Evolutionary conservation across 768 basidiomycete genomes (phyloP).

Genomic region (Rhizopogon salebrosus): DNA sequence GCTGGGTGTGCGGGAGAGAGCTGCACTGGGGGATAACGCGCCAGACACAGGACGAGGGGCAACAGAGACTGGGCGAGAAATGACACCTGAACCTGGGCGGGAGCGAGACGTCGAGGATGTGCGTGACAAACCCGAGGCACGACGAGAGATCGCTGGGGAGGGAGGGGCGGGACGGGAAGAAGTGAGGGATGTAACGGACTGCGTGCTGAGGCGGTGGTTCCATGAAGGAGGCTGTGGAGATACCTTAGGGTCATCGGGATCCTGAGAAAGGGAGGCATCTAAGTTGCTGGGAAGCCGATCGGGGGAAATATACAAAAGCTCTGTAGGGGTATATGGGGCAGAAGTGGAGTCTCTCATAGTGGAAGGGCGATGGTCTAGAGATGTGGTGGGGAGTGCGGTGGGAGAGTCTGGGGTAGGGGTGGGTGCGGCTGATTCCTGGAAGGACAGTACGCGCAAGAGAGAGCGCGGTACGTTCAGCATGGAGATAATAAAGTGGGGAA

Average conservation of each 20-base stretch:
- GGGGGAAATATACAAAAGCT: constrained; percentile 33
- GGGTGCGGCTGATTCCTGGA: constrained; percentile 17
- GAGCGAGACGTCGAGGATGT: constrained; percentile 16
- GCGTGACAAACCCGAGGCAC: constrained; percentile 29
- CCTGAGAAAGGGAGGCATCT: background rate
- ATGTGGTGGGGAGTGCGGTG: background rate
- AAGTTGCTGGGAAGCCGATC: constrained; percentile 18
- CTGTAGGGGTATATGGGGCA: constrained; percentile 27
- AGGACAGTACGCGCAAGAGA: constrained; percentile 19
- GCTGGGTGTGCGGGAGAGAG: constrained; percentile 13
- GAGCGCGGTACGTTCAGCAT: constrained; percentile 25
- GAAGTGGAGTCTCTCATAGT: constrained; percentile 33
- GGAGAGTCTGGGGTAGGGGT: constrained; percentile 2
- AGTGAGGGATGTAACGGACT: constrained; percentile 29
- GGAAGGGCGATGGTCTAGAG: constrained; percentile 31
- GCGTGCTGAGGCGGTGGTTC: constrained; percentile 17
- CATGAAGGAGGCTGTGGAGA: background rate
- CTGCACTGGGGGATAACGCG: background rate
- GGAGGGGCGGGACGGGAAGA: constrained; percentile 57
- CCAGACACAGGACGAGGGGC: constrained; percentile 11
- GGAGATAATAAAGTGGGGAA: constrained; percentile 20
- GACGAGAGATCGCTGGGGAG: constrained; percentile 48
- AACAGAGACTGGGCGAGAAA: constrained; percentile 16
- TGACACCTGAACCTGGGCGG: constrained; percentile 17
- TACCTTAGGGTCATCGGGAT: background rate